These are phyloP conservation scores for Iberis amara DNA, from an alignment of 441 rosid genomes.

Conservation along the genomic window DNA sequence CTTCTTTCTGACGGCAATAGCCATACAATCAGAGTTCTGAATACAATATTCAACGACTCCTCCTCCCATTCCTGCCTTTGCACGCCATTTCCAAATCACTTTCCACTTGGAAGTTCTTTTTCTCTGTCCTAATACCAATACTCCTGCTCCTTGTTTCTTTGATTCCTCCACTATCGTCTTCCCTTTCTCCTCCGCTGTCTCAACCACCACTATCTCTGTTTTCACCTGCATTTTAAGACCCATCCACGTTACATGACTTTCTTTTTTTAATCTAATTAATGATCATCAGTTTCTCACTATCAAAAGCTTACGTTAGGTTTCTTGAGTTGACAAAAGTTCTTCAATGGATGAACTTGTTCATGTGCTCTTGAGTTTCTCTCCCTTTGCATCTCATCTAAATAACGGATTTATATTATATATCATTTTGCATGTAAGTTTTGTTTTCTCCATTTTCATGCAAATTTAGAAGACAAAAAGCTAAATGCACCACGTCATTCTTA, in stretches of 20 bases:
- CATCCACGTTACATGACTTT: too few relatives aligned
- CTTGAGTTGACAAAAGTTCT: constrained; percentile 52
- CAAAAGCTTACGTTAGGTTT: constrained; percentile 28
- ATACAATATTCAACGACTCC: constrained; percentile 79
- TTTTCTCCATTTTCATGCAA: too few relatives aligned
- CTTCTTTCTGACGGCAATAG: constrained; percentile 81
- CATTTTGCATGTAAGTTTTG: too few relatives aligned
- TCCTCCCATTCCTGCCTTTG: constrained; percentile 41
- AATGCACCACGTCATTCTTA: too few relatives aligned
- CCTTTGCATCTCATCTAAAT: constrained; percentile 38
- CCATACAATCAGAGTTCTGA: constrained; percentile 86
- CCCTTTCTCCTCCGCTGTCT: constrained; percentile 74
- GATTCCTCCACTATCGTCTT: constrained; percentile 75
- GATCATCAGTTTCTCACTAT: background rate
- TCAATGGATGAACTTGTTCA: constrained; percentile 55
- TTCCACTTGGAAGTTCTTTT: constrained; percentile 71
- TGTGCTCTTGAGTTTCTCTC: constrained; percentile 50
- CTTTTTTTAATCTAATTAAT: too few relatives aligned
- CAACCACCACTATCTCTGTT: constrained; percentile 48
- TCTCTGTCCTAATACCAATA: constrained; percentile 71
- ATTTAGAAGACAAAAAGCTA: too few relatives aligned
- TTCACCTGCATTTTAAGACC: constrained; percentile 54
- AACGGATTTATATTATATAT: background rate
- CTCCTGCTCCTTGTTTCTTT: constrained; percentile 58
- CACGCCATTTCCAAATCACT: constrained; percentile 71